Conservation (phyloP, 2,329 filamentous ascomycete species). For the Claviceps maximensis region DNA sequence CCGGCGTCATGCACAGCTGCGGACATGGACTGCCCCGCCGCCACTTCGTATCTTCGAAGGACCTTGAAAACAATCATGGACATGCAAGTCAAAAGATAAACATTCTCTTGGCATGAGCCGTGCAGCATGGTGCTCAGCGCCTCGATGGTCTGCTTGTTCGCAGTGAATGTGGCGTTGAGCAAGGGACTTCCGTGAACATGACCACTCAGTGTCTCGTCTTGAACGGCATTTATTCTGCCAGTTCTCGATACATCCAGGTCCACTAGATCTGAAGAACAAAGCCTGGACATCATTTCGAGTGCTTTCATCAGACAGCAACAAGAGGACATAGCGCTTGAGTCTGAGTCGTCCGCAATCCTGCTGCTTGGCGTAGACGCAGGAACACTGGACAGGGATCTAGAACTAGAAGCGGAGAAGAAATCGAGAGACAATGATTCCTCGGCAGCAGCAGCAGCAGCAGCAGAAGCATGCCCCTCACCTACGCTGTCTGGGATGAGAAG, state of each 20-base stretch:
- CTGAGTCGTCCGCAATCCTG: not conserved
- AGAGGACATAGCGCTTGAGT: not conserved
- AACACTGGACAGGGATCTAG: not conserved
- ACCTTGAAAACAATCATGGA: constrained; percentile 21
- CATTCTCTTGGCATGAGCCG: constrained; percentile 18
- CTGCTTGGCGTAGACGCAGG: not conserved
- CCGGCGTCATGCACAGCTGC: not conserved
- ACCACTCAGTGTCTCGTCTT: not conserved
- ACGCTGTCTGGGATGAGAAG: not conserved
- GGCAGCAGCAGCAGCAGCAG: not conserved
- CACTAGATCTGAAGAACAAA: not conserved
- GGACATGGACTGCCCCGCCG: not conserved
- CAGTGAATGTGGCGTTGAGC: not conserved
- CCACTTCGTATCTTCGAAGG: constrained; percentile 15
- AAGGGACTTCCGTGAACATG: not conserved
- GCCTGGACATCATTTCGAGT: not conserved
- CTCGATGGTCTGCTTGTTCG: constrained; percentile 5
- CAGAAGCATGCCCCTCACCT: not conserved
- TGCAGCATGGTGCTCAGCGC: constrained; percentile 13
- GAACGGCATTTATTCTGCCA: not conserved
- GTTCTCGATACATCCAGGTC: not conserved
- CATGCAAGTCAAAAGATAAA: constrained; percentile 17
- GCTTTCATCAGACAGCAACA: not conserved
- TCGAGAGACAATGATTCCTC: not conserved
- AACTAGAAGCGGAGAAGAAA: not conserved